These are phyloP conservation scores for Tetragonia tetragonoides DNA, from an alignment of 148 eudicot species.

Conservation along the genomic window DNA sequence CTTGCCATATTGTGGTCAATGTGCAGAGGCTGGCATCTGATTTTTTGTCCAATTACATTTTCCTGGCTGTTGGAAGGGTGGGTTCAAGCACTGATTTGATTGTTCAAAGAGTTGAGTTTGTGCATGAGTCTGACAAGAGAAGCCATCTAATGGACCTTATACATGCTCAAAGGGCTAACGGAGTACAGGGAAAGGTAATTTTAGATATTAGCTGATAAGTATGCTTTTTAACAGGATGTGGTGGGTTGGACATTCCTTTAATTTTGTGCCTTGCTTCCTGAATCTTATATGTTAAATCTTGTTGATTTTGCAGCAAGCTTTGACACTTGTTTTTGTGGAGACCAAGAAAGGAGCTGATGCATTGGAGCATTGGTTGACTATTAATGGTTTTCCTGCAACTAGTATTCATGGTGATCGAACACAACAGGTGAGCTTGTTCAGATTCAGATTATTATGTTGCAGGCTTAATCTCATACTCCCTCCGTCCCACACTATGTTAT, in stretches of 20 bases:
- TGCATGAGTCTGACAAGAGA: constrained; percentile 70
- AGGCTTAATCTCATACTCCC: too few species aligned
- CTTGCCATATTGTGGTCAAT: constrained; percentile 12
- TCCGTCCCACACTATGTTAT: too few species aligned
- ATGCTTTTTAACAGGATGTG: not conserved
- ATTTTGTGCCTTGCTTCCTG: not conserved
- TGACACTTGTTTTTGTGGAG: constrained; percentile 80
- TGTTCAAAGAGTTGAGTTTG: constrained; percentile 72
- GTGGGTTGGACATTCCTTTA: not conserved
- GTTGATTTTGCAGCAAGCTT: constrained; percentile 55
- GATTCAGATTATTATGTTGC: not conserved
- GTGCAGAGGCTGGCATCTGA: constrained; percentile 85
- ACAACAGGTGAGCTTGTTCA: constrained; percentile 62
- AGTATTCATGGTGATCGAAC: constrained; percentile 88
- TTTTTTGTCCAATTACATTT: constrained; percentile 67
- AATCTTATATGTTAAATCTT: not conserved
- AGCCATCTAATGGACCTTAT: constrained; percentile 84
- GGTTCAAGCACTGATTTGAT: constrained; percentile 85
- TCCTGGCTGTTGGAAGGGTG: constrained; percentile 80
- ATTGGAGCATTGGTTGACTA: constrained; percentile 62
- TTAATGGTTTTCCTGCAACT: constrained; percentile 76
- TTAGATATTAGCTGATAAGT: not conserved
- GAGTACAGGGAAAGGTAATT: constrained; percentile 57
- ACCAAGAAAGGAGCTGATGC: constrained; percentile 85
- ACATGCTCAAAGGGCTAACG: constrained; percentile 69